phyloP scores from a whole-genome alignment of 129 eudicot genomes.

The Flaveria brownii region DNA sequence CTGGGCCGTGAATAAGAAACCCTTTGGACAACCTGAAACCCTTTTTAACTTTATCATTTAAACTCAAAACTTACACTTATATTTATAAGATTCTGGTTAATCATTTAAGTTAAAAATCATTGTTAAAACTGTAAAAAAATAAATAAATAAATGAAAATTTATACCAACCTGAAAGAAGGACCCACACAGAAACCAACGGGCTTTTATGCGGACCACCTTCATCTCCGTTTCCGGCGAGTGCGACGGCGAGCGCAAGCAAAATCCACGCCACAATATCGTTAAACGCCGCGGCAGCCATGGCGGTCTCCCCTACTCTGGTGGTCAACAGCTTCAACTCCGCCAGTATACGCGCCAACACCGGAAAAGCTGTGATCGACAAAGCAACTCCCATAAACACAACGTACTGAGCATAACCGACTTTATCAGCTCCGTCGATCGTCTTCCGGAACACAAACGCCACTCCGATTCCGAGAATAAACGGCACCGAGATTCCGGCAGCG shows the following conservation, averaged over 20 bases:
- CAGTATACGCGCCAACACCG: conserved; percentile 81
- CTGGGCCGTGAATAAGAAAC: too few relatives aligned
- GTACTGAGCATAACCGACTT: conserved; percentile 58
- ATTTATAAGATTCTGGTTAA: too few relatives aligned
- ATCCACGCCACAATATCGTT: conserved; percentile 94
- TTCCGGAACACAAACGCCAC: conserved; percentile 58
- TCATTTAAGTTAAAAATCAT: too few relatives aligned
- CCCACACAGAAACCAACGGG: conserved; percentile 80
- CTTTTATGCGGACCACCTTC: conserved; percentile 56
- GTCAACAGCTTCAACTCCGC: conserved; percentile 88
- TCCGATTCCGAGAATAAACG: conserved; percentile 68
- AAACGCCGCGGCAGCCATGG: conserved; percentile 92
- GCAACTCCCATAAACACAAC: conserved; percentile 88
- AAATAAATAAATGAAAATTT: too few relatives aligned
- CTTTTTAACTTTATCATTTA: too few relatives aligned
- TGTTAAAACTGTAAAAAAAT: too few relatives aligned
- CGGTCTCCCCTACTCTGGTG: conserved; percentile 76
- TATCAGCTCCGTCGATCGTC: conserved; percentile 55
- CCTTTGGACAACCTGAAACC: too few relatives aligned
- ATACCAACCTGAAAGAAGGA: conserved; percentile 52
- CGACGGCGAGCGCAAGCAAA: conserved; percentile 79
- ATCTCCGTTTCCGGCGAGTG: conserved; percentile 46
- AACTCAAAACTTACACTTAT: too few relatives aligned
- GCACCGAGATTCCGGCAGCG: conserved; percentile 71
- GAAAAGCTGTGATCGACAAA: conserved; percentile 87